Conservation (phyloP, 2,329 filamentous ascomycete genomes). For the Epichloe amarillans region DNA sequence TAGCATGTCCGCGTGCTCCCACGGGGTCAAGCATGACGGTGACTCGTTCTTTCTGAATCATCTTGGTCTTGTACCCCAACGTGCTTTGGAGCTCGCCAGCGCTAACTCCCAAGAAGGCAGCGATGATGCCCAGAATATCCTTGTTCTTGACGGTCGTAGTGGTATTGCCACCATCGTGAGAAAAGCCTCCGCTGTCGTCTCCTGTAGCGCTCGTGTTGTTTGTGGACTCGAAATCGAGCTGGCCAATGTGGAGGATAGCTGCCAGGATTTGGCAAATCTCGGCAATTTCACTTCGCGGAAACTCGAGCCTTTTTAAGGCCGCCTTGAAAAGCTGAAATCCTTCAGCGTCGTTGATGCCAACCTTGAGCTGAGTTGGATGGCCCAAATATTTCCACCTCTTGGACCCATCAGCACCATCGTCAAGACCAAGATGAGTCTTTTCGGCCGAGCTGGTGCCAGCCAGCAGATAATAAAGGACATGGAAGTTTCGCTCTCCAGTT, state of each 20-base stretch:
- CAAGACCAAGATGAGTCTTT: slow-evolving; percentile 66
- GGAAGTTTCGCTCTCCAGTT: slow-evolving; percentile 92
- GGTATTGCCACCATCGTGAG: slow-evolving; percentile 80
- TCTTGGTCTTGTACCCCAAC: slow-evolving; percentile 92
- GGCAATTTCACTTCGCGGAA: slow-evolving; percentile 83
- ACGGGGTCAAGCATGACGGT: slow-evolving; percentile 94
- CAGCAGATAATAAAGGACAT: slow-evolving; percentile 88
- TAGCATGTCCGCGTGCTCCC: slow-evolving; percentile 80
- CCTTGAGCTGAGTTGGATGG: slow-evolving; percentile 91
- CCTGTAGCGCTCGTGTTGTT: slow-evolving; percentile 65
- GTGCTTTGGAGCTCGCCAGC: slow-evolving; percentile 73
- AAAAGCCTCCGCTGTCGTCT: slow-evolving; percentile 92
- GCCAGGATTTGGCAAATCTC: slow-evolving; percentile 94
- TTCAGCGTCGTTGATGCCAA: slow-evolving; percentile 90
- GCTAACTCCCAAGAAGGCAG: slow-evolving; percentile 85
- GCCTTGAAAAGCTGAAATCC: slow-evolving; percentile 98
- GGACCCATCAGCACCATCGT: slow-evolving; percentile 34
- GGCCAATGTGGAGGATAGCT: slow-evolving; percentile 90
- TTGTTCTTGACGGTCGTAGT: slow-evolving; percentile 87
- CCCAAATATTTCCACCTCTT: slow-evolving; percentile 94
- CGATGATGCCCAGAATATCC: slow-evolving; percentile 71
- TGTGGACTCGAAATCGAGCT: slow-evolving; percentile 81
- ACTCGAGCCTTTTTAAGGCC: slow-evolving; percentile 84
- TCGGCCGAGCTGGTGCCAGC: slow-evolving; percentile 85
- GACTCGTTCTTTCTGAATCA: slow-evolving; percentile 89